These are phyloP conservation scores for Trypanosoma rangeli DNA, from an alignment of 208 protist genomes.

Conservation along the genomic window DNA sequence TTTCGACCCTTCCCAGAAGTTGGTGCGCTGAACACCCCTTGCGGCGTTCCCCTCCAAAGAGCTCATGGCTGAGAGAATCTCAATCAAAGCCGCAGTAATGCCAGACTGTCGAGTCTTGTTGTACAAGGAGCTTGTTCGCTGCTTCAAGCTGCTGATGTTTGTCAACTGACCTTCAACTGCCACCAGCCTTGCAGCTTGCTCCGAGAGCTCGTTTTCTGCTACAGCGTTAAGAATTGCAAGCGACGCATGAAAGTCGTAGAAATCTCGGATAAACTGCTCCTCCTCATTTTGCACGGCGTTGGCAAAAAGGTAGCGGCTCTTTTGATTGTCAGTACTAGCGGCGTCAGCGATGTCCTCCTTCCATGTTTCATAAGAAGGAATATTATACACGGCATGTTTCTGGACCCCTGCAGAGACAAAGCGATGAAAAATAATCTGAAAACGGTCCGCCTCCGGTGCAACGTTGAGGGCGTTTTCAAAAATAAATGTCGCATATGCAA, in stretches of 20 bases:
- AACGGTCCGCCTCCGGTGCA: constrained; percentile 57
- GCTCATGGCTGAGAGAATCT: constrained; percentile 92
- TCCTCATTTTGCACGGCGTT: constrained; percentile 87
- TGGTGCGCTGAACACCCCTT: constrained; percentile 76
- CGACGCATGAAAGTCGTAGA: constrained; percentile 89
- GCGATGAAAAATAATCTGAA: constrained; percentile 85
- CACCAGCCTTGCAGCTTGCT: constrained; percentile 87
- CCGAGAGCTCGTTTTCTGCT: constrained; percentile 90
- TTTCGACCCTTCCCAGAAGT: constrained; percentile 82
- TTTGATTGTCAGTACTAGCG: constrained; percentile 85
- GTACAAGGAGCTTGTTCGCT: constrained; percentile 88
- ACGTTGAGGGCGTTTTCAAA: constrained; percentile 71
- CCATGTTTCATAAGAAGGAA: constrained; percentile 82
- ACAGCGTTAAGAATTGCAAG: constrained; percentile 84
- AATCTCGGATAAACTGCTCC: constrained; percentile 84
- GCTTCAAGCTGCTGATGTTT: constrained; percentile 82
- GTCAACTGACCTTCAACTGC: constrained; percentile 90
- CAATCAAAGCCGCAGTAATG: constrained; percentile 89
- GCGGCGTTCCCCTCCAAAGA: constrained; percentile 81
- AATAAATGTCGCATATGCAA: constrained; percentile 84
- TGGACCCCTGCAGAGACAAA: constrained; percentile 81
- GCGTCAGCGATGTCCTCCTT: constrained; percentile 72
- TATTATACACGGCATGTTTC: constrained; percentile 79
- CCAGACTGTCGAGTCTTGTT: constrained; percentile 91
- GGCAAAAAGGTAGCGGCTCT: constrained; percentile 82